Evolutionary conservation across 257 asterid species (phyloP), one percentile per base, ranked within the genome.

Genomic region (Cynanchum wilfordii): DNA sequence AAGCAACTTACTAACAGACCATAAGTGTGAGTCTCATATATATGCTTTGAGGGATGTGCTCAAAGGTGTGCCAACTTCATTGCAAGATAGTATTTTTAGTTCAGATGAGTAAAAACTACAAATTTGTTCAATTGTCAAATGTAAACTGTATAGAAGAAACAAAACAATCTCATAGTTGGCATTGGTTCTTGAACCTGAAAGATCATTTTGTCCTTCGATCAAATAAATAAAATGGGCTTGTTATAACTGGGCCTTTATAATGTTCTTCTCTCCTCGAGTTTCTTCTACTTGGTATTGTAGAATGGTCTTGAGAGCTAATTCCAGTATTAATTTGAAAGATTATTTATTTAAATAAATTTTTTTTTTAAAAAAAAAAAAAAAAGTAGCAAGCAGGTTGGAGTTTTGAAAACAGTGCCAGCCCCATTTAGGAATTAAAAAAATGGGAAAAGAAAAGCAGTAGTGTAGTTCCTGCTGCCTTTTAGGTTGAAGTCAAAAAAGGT

Each of bases 41-140:
- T 89, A 88, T 74, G 99, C 98, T 66, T 79, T 95, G 42, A 85
- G 98, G 68, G 97, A 95, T 81, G 96, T 91, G 27, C 87, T 94
- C 45, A 94, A 94, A 88, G 97, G 97, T 59, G 75, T 93, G 85
- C 97, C 96, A 36, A 68, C 73, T 51, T 73, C 90, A 47, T 58
- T 10, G 17, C 84, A 84, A 67, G 83, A 86, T 24, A 67, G 74
- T 74, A 75, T 76, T 68, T 78, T 78, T 59, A 42, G 73, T 78
- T 78, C 64, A 42, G 73, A 75, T 77, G 72, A 71, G 77, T 12
- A 3, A 11, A 49, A 49, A 3, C 10, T 42, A 24, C 36, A 22
- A 19, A 25, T 60, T 8, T 16, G 25, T 56, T 0, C 9, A 42
- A 42, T 40, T 29, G 45, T 74, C 36, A 22, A 30, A 22, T 38